These are phyloP conservation scores for Ilex asprella DNA, from an alignment of 257 asterid species.

Conservation along the genomic window DNA sequence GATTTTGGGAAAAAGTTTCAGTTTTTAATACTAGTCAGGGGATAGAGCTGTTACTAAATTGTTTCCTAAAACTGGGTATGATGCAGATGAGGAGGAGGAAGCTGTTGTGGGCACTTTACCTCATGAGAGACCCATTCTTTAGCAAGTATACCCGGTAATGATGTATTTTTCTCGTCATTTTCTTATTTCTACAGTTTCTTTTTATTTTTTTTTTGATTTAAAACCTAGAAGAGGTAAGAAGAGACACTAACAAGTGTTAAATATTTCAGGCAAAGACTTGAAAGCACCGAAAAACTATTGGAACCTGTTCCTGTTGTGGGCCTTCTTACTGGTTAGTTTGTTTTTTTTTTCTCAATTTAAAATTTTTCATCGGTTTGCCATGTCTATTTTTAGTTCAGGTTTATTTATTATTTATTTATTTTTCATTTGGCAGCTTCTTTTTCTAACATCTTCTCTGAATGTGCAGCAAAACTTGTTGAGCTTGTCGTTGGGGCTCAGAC, in stretches of 20 bases:
- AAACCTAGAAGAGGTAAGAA: neutral
- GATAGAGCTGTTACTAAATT: too few species aligned
- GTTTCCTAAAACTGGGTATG: neutral
- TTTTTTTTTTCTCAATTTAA: neutral
- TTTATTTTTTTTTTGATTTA: neutral
- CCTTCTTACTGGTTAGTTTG: conserved; percentile 63
- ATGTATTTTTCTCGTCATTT: neutral
- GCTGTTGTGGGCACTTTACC: conserved; percentile 87
- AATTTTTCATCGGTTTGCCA: too few species aligned
- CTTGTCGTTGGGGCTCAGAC: conserved; percentile 92
- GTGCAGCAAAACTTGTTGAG: conserved; percentile 81
- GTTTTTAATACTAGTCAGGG: too few species aligned
- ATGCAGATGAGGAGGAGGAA: conserved; percentile 78
- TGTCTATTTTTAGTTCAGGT: too few species aligned
- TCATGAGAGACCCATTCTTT: conserved; percentile 97
- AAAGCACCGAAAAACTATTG: conserved; percentile 50
- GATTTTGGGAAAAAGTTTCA: too few species aligned
- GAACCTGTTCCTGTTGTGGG: conserved; percentile 85
- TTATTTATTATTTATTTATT: neutral
- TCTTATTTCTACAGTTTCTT: conserved; percentile 2
- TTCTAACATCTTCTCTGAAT: neutral
- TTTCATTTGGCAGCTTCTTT: neutral
- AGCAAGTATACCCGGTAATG: conserved; percentile 71
- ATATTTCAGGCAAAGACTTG: conserved; percentile 67
- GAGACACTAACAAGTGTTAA: conserved; percentile 16